Base-by-base conservation (phyloP, 1,284 basidiomycete species). In the Serendipita sp. region DNA sequence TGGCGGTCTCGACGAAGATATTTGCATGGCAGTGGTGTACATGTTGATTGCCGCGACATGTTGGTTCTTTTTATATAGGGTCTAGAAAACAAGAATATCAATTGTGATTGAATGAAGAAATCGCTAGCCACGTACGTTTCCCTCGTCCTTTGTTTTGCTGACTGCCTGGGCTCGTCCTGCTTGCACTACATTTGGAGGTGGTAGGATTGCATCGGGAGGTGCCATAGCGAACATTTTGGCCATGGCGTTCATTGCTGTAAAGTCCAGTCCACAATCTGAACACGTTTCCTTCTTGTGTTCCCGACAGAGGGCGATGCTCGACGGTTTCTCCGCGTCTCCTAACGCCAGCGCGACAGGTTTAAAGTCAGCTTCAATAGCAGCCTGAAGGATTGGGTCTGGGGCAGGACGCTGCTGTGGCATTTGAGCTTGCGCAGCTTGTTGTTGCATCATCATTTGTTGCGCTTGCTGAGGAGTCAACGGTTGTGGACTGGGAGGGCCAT, bases 1-100 rank as follows among this genome's bases (percentile, higher is more conserved):
- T 42, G 91, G 85, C 8, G 93, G 88, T 42, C 95, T 82, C 65
- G 88, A 86, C 0, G 85, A 76, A 1, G 93, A 93, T 61, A 94
- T 80, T 69, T 83, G 82, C 34, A 90, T 84, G 42, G 93, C 92
- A 69, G 87, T 81, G 22, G 86, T 88, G 75, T 98, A 99, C 62
- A 85, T 82, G 67, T 83, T 78, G 67, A 96, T 82, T 1, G 95
- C 93, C 45, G 83, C 79, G n/a, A 75, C 76, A 71, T 84, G 84
- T 66, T 90, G 78, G n/a, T 80, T 79, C 34, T 75, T 69, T 74
- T 93, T 93, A 78, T 90, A 96, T 2, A 87, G 74, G 43, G 77
- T 75, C 91, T 93, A 70, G 1, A 64, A 41, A 13, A 30, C 35
- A 17, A 15, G 55, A 17, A 34, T 26, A 22, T 42, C 22, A 60